Conservation (phyloP, 2,329 filamentous ascomycete species). For the Aspergillus aculeatus region DNA sequence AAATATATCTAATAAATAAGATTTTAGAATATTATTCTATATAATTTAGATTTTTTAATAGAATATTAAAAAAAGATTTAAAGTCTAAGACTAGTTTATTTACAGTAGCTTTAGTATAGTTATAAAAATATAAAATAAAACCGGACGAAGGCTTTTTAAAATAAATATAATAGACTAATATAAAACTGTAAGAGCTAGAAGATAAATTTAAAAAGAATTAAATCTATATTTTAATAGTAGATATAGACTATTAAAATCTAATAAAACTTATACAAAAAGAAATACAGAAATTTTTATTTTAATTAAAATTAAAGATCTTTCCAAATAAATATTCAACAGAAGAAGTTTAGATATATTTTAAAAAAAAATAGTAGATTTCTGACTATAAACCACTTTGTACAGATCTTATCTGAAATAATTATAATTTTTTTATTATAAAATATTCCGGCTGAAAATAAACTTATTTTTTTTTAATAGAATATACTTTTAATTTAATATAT, state of each 20-base stretch:
- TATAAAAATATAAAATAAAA: too few relatives aligned
- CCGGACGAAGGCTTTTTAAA: too few relatives aligned
- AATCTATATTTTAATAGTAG: background rate
- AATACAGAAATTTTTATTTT: background rate
- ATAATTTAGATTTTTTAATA: too few relatives aligned
- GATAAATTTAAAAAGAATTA: background rate
- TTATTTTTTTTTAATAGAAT: background rate
- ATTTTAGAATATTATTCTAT: too few relatives aligned
- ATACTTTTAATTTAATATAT: background rate
- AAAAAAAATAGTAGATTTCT: background rate
- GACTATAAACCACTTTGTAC: background rate
- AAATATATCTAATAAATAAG: too few relatives aligned
- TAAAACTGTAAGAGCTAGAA: too few relatives aligned
- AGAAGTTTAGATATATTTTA: background rate
- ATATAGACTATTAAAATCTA: background rate
- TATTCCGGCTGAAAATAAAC: background rate
- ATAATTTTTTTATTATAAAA: background rate
- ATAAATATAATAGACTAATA: too few relatives aligned
- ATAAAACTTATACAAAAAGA: background rate
- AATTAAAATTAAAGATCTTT: background rate
- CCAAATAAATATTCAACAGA: background rate
- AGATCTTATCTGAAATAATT: background rate
- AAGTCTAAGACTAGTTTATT: background rate
- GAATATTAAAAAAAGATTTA: background rate
- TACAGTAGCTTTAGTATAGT: background rate